phyloP scores from a whole-genome alignment of 2,329 filamentous ascomycete species.

The Aspergillus awamori region DNA sequence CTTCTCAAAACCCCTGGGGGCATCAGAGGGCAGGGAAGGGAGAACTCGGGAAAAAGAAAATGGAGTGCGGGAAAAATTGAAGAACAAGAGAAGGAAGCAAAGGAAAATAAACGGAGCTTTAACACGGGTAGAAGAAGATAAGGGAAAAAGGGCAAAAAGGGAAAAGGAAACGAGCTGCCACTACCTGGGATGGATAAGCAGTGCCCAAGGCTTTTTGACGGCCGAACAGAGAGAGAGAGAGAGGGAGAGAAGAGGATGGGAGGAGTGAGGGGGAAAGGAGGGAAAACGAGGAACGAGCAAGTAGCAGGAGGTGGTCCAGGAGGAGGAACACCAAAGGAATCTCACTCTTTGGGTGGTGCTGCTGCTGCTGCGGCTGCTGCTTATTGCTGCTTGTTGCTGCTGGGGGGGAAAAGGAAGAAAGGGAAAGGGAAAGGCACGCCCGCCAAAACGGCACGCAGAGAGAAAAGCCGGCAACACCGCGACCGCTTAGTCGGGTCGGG shows the following conservation, averaged over 20 bases:
- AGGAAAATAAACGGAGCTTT: conserved; percentile 15
- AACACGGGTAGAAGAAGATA: conserved; percentile 7
- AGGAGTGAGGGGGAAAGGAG: conserved; percentile 9
- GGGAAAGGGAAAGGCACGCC: conserved; percentile 15
- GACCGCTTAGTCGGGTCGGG: conserved; percentile 19
- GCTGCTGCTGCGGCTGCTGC: background rate
- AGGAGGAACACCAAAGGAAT: conserved; percentile 18
- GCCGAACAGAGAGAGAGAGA: conserved; percentile 1
- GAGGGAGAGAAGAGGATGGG: background rate
- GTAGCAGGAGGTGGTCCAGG: conserved; percentile 14
- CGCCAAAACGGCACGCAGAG: conserved; percentile 21
- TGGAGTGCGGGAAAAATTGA: conserved; percentile 5
- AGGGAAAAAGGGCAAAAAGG: conserved; percentile 20
- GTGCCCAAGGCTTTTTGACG: conserved; percentile 13
- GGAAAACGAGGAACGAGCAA: conserved; percentile 19
- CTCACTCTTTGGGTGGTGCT: background rate
- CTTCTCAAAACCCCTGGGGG: conserved; percentile 9
- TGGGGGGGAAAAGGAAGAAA: conserved; percentile 6
- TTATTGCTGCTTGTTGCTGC: background rate
- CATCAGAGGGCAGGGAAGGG: conserved; percentile 15
- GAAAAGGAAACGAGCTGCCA: conserved; percentile 19
- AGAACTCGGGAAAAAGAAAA: conserved; percentile 21
- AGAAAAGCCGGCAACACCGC: conserved; percentile 21
- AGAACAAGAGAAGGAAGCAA: conserved; percentile 12
- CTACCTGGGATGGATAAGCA: conserved; percentile 17